Base-by-base conservation (phyloP, 306 rosid species). In the Echinosophora koreensis region DNA sequence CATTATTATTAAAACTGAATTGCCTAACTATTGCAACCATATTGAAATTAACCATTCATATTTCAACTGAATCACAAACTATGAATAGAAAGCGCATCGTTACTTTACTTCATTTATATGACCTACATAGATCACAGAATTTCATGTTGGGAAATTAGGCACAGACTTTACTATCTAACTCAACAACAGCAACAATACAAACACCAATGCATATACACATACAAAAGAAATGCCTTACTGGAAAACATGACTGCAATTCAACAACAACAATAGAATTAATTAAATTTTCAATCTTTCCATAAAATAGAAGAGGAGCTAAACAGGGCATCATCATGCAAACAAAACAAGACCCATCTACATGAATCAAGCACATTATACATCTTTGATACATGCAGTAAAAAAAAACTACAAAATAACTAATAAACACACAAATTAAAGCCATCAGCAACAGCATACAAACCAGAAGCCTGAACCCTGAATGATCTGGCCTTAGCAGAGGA, bases 391-490 rank as follows among this genome's bases (percentile, higher is more conserved):
- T 16, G 54, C 16, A 76, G 58, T 76, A 22, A 39, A 63, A 18
- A n/a, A 37, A 30, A 71, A 8, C 0, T 46, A 15, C 60, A 77
- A 4, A 78, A 42, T 0, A 66, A 37, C 16, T 5, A 79, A 83
- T 9, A 39, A 59, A 58, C 41, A 11, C 59, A 81, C 69, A 67
- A 67, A 59, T 57, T 35, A 75, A 60, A 69, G 38, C 55, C 54
- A 69, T 4, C 5, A 54, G 66, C 51, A 85, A 46, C 38, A 68
- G 56, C 32, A 32, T 61, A 74, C 93, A 78, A 72, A 88, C 98
- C 97, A 42, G 96, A 84, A 86, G 97, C 97, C 34, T 80, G 88
- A 71, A 86, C 92, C 83, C 78, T 87, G 86, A 90, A 46, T 68
- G 90, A 88, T 90, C 94, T 89, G 76, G 87, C 57, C 56, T 87